Base-by-base conservation (phyloP, 2,329 filamentous ascomycete species). In the Nakataea oryzae region DNA sequence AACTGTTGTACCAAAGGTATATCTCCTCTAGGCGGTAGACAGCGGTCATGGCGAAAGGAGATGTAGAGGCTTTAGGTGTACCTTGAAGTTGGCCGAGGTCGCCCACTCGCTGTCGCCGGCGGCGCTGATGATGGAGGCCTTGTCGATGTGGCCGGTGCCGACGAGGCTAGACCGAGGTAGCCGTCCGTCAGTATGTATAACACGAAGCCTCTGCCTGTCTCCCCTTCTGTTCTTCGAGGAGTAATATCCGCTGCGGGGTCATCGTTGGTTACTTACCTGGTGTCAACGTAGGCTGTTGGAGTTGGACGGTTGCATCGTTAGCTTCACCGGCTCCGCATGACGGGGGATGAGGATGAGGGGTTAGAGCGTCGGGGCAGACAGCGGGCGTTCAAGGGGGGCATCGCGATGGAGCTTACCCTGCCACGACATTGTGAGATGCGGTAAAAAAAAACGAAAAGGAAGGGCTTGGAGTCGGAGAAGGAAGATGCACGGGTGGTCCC, bases 101-200 rank as follows among this genome's bases (percentile, higher is more conserved):
- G 91, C 91, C 91, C 91, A 96, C 69, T 85, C 82, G 73, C 87
- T 91, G 77, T 90, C 89, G 70, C 91, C 90, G 69, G 89, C 89
- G 67, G 78, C 79, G 76, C 89, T 92, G 81, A 95, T 86, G 74
- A 96, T 92, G 73, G 90, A 89, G 70, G 84, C 92, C 79, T 91
- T 88, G 79, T 95, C 88, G 72, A 96, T 77, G 74, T 93, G 87
- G 71, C 87, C 87, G 70, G 83, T 87, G 78, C 82, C 88, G 72
- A 96, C 84, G 70, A 96, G 86, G 84, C 91, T 96, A 72, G 54
- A 50, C 3, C 9, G 2, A 11, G 4, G 8, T n/a, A 17, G 24
- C 7, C 7, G 12, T 57, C n/a, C 9, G 47, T 65, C 59, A 67
- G 65, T 27, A 60, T 28, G 58, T 17, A 17, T 54, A 32, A 50